Evolutionary conservation across 441 rosid species (phyloP), one percentile per base, ranked within the genome.

Genomic region (Jatropha multifida): DNA sequence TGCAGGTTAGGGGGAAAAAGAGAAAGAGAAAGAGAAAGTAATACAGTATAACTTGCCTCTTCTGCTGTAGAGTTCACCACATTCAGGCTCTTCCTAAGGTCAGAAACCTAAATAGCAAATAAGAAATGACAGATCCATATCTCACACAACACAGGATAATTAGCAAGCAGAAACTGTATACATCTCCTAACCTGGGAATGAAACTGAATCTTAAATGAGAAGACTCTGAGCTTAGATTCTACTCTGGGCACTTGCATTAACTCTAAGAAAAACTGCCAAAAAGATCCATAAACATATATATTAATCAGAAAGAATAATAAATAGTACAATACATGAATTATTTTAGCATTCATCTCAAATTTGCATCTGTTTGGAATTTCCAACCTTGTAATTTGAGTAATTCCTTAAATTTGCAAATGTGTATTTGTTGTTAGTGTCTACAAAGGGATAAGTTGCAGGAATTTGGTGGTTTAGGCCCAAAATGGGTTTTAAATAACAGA

Each of bases 181-280:
- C 68, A 75, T 69, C 67, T 80, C 60, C 77, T 82, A 68, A 92
- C 99, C 98, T 95, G 98, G 75, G 90, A 77, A 69, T 41, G 65
- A 75, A 95, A 95, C 88, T 93, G 99, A 65, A 89, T 89, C 86
- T 93, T 95, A 84, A 95, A 93, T 76, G 94, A 89, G 85, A 93
- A 95, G 73, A 95, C 96, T 76, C 97, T 89, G 80, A 95, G 94
- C 88, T 95, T 95, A 71, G 94, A 85, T 81, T 95, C 99, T 62
- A 89, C 92, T 81, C 96, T 87, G 37, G 99, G 95, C 67, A 95
- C 93, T 89, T 88, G 82, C 96, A 93, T 90, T 76, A 93, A 80
- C 91, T 93, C 99, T 74, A 90, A 75, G 85, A 95, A 95, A 83
- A 93, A 95, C 98, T 93, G 94, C 81, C 81, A 81, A 65, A 68